These are phyloP conservation scores for Theileria orientalis DNA, from an alignment of 169 alveolate species.

Conservation along the genomic window DNA sequence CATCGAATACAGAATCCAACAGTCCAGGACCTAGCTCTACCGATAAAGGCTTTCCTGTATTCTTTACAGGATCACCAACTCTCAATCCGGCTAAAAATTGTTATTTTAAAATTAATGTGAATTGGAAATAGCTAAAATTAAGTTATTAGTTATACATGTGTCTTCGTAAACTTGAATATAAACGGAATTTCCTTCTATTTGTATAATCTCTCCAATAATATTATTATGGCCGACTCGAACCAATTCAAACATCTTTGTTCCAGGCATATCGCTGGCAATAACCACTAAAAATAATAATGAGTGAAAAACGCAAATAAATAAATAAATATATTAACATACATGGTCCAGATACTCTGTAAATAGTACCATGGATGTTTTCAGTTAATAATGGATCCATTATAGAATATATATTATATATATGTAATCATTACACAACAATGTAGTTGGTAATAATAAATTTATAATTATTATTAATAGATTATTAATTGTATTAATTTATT, in stretches of 20 bases:
- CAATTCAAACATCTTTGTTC: slow-evolving; percentile 97
- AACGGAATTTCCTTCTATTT: slow-evolving; percentile 97
- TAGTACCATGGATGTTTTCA: slow-evolving; percentile 77
- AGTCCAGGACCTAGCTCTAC: slow-evolving; percentile 98
- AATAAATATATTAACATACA: slow-evolving; percentile 32
- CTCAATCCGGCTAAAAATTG: slow-evolving; percentile 90
- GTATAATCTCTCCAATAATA: slow-evolving; percentile 97
- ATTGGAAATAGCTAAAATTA: neutral
- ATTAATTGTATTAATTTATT: no score
- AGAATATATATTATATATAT: neutral
- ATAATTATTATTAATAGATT: no score
- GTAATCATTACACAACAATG: slow-evolving; percentile 5
- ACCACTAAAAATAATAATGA: slow-evolving; percentile 81
- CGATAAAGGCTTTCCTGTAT: slow-evolving; percentile 95
- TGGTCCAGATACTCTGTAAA: slow-evolving; percentile 94
- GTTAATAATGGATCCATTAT: neutral
- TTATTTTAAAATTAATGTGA: neutral
- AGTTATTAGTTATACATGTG: slow-evolving; percentile 82
- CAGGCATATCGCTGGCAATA: slow-evolving; percentile 98
- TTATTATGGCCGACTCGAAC: slow-evolving; percentile 96
- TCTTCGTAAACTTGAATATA: slow-evolving; percentile 98
- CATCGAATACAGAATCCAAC: slow-evolving; percentile 94
- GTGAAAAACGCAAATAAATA: neutral
- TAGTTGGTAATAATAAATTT: no score
- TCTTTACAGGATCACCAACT: slow-evolving; percentile 98